Evolutionary conservation across 2,329 filamentous ascomycete species (phyloP), one percentile per base, ranked within the genome.

Genomic region (Stemphylium beticola): DNA sequence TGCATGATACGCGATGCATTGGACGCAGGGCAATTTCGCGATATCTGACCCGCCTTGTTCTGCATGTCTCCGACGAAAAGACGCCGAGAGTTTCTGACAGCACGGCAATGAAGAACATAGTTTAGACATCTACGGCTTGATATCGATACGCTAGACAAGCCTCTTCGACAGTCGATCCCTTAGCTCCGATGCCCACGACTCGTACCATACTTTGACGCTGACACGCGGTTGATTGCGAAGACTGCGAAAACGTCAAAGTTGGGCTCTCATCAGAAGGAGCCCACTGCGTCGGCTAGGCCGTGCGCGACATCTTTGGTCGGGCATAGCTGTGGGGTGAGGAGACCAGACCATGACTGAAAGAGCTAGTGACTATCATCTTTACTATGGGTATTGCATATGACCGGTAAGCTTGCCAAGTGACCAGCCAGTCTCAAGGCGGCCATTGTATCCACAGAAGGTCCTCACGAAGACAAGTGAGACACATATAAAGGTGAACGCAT

Each of bases 111-210:
- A 11, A 9, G 7, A 29, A 10, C 26, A 29, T 11, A 11, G 26
- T 29, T 10, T 29, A 7, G 7, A 11, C 26, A 10, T 29, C 8
- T 45, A 20, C 42, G 32, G 42, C 42, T 45, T 20, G 20, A 12
- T 20, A 24, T 34, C 32, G 42, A 45, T 45, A 32, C 42, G 42
- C 42, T 45, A 45, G 29, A 15, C 38, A 44, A 43, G 34, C 39
- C 37, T 31, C 22, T n/a, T 32, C 22, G 48, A 36, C 22, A 38
- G 22, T 11, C 42, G 20, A 34, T 24, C 18, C 29, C 42, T 26
- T 45, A 45, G 20, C 42, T 32, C 20, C 20, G 31, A 45, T 36
- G 32, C 36, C 12, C 18, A 36, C 11, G 42, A 45, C 33, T 45
- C 32, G 22, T 34, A 20, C 18, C 29, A 20, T 18, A 14, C 18